These are phyloP conservation scores for Rosa chinensis DNA, from an alignment of 306 rosid genomes.

Conservation along the genomic window DNA sequence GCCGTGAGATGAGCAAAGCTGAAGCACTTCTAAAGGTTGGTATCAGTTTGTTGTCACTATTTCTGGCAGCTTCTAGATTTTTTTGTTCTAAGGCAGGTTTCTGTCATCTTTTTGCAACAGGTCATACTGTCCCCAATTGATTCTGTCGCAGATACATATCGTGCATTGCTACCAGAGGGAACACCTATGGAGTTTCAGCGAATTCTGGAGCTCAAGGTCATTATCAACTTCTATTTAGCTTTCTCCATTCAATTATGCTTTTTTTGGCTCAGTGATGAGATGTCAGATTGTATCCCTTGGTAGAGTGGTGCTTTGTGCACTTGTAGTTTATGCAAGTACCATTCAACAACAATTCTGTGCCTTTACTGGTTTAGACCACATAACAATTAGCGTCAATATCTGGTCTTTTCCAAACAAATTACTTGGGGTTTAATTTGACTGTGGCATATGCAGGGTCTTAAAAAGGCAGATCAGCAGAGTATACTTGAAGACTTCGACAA, in stretches of 20 bases:
- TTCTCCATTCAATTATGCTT: conserved; percentile 11
- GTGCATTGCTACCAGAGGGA: conserved; percentile 97
- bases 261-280: neutral
- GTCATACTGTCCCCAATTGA: conserved; percentile 95
- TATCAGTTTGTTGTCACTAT: conserved; percentile 14
- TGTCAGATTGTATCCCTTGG: neutral
- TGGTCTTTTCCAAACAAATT: neutral
- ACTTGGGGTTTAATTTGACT: conserved; percentile 6
- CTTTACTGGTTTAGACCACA: neutral
- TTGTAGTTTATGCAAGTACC: neutral
- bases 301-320: neutral
- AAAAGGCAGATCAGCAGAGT: conserved; percentile 83
- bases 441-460: conserved; percentile 71
- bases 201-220: conserved; percentile 95
- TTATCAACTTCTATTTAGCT: conserved; percentile 23
- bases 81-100: conserved; percentile 21
- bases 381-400: neutral
- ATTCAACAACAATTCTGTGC: neutral
- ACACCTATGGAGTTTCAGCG: conserved; percentile 99
- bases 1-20: conserved; percentile 99
- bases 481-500: conserved; percentile 93
- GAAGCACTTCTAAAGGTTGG: conserved; percentile 96
- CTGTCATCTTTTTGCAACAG: conserved; percentile 33
- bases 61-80: conserved; percentile 12
- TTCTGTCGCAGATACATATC: conserved; percentile 94